phyloP scores from a whole-genome alignment of 140 eudicot species.

The Senecio squalidus region DNA sequence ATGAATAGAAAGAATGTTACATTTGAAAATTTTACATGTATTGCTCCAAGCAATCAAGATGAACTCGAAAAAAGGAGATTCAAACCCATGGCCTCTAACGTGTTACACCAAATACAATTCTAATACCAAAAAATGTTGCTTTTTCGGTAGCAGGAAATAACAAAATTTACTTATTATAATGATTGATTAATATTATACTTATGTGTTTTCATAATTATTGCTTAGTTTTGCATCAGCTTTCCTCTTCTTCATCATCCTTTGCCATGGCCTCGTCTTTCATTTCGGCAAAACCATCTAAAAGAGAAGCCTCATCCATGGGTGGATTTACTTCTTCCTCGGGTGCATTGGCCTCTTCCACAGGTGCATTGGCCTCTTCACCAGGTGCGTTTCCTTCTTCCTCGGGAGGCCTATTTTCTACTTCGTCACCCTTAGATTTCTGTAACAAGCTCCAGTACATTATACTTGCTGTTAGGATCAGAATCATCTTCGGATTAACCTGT shows the following conservation, averaged over 20 bases:
- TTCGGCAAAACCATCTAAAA: conserved; percentile 15
- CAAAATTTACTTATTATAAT: background rate
- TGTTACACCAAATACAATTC: conserved; percentile 16
- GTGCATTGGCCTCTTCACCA: conserved; percentile 12
- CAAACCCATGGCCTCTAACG: conserved; percentile 10
- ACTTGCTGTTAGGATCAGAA: conserved; percentile 70
- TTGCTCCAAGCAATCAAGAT: conserved; percentile 21
- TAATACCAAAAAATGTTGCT: conserved; percentile 15
- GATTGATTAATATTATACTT: conserved; percentile 15
- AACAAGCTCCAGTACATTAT: conserved; percentile 85
- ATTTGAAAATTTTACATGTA: conserved; percentile 21
- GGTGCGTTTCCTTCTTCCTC: conserved; percentile 13
- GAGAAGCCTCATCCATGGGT: conserved; percentile 19
- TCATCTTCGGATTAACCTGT: conserved; percentile 88
- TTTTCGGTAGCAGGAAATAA: conserved; percentile 6
- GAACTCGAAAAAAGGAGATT: conserved; percentile 8
- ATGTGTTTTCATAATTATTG: conserved; percentile 9
- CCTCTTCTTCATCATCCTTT: conserved; percentile 6
- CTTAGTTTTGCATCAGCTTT: no score
- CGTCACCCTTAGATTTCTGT: conserved; percentile 32
- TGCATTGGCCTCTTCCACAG: conserved; percentile 14
- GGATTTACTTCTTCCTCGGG: conserved; percentile 12
- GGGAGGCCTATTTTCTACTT: conserved; percentile 23
- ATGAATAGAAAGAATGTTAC: conserved; percentile 11
- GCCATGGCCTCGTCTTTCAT: conserved; percentile 19